Conservation (phyloP, 805 yeast species). For the Candida lessepsii region DNA sequence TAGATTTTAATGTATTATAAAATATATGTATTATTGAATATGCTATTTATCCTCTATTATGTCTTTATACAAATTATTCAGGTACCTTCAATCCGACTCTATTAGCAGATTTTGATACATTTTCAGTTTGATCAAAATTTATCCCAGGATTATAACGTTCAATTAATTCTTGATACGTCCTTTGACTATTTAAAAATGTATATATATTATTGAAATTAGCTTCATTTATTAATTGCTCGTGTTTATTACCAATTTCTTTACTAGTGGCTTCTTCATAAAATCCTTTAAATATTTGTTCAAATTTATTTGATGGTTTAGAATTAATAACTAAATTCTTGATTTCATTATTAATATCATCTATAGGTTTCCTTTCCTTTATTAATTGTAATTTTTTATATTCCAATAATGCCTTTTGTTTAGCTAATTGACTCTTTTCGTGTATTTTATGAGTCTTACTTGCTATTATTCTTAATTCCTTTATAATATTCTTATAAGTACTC, state of each 20-base stretch:
- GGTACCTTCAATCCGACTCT: conserved; percentile 76
- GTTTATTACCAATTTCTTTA: neutral
- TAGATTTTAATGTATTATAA: neutral
- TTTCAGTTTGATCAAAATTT: conserved; percentile 73
- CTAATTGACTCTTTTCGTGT: conserved; percentile 40
- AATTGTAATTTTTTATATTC: conserved; percentile 50
- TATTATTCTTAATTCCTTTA: conserved; percentile 39
- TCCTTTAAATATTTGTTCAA: conserved; percentile 13
- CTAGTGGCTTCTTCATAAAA: conserved; percentile 11
- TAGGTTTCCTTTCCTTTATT: conserved; percentile 34
- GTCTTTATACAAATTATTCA: neutral
- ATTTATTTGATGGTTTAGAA: conserved; percentile 13
- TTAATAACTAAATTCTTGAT: conserved; percentile 21
- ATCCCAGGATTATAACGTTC: conserved; percentile 87
- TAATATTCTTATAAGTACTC: conserved; percentile 22
- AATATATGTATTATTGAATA: too few species aligned
- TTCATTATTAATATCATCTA: conserved; percentile 32
- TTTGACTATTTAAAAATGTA: conserved; percentile 65
- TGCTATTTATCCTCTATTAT: too few species aligned
- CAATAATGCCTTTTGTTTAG: conserved; percentile 46
- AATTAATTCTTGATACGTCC: conserved; percentile 72
- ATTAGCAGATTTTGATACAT: conserved; percentile 75
- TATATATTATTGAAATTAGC: conserved; percentile 56
- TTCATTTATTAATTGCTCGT: conserved; percentile 7
- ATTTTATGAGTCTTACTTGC: conserved; percentile 34